A percentile compares a stretch with the other conserved stretches of the same genome.
Conservation (phyloP, 1,284 basidiomycete species). For the Malassezia sp. region DNA sequence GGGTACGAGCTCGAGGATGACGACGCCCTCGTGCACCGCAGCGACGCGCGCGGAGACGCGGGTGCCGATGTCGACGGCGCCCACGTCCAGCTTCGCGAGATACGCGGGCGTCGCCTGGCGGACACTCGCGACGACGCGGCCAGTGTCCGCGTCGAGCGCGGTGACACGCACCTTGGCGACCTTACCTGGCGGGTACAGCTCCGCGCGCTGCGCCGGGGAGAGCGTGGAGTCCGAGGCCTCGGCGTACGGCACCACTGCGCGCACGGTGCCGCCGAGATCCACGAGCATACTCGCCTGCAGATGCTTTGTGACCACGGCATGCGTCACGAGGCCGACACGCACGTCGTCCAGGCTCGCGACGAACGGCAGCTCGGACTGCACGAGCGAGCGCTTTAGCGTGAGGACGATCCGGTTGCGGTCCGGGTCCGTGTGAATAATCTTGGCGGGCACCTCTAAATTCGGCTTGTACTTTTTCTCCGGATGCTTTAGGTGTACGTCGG, state of each 20-base stretch:
- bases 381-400: conserved; percentile 81
- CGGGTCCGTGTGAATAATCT: conserved; percentile 74
- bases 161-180: conserved; percentile 77
- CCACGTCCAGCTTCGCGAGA: conserved; percentile 37
- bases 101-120: conserved; percentile 56
- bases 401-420: conserved; percentile 70
- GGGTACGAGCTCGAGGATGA: conserved; percentile 36
- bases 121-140: conserved; percentile 71
- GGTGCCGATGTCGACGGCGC: conserved; percentile 36
- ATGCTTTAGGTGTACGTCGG: conserved; percentile 64
- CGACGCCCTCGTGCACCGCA: conserved; percentile 38
- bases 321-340: conserved; percentile 61
- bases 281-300: conserved; percentile 34
- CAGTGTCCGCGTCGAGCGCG: conserved; percentile 56
- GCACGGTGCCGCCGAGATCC: conserved; percentile 64
- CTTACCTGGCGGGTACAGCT: conserved; percentile 60
- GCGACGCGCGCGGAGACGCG: conserved; percentile 34
- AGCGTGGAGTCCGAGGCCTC: conserved; percentile 30
- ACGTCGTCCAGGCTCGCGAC: conserved; percentile 58
- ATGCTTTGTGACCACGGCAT: conserved; percentile 60
- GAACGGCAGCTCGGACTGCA: conserved; percentile 59
- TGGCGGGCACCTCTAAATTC: conserved; percentile 71
- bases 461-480: conserved; percentile 68
- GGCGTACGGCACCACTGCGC: conserved; percentile 59
- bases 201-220: conserved; percentile 47